Evolutionary conservation across 2,329 filamentous ascomycete species (phyloP).

Genomic region (Pyrenophora seminiperda): DNA sequence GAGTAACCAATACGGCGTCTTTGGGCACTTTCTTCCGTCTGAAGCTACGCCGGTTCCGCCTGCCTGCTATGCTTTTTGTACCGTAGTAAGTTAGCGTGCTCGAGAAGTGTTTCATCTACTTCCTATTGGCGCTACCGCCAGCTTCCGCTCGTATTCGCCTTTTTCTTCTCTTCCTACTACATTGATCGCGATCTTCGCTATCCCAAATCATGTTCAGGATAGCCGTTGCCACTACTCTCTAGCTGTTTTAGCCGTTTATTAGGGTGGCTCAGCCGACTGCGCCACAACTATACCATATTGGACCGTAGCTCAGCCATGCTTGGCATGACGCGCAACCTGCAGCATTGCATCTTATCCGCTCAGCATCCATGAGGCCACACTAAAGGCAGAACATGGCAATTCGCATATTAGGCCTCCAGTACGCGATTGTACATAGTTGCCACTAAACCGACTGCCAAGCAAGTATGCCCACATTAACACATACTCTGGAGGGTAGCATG

Average conservation of each 20-base stretch:
- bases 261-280: constrained; percentile 5
- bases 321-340: constrained; percentile 9
- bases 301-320: constrained; percentile 6
- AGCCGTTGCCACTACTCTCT: constrained; percentile 1
- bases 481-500: background rate
- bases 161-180: too few species aligned
- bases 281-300: constrained; percentile 9
- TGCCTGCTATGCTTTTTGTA: constrained; percentile 5
- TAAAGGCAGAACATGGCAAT: background rate
- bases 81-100: background rate
- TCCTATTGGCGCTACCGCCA: background rate
- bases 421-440: constrained; percentile 5
- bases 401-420: constrained; percentile 20
- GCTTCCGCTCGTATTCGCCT: background rate
- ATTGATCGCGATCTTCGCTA: too few species aligned
- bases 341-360: background rate
- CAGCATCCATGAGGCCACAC: constrained; percentile 6
- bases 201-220: background rate
- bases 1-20: constrained; percentile 15
- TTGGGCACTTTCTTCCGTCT: constrained; percentile 27
- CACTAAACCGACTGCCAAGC: constrained; percentile 18
- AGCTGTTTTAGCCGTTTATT: too few species aligned
- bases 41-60: constrained; percentile 19
- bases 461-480: constrained; percentile 1
- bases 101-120: too few species aligned